Conservation (phyloP, 345 rosid species). For the Brassica carinata region DNA sequence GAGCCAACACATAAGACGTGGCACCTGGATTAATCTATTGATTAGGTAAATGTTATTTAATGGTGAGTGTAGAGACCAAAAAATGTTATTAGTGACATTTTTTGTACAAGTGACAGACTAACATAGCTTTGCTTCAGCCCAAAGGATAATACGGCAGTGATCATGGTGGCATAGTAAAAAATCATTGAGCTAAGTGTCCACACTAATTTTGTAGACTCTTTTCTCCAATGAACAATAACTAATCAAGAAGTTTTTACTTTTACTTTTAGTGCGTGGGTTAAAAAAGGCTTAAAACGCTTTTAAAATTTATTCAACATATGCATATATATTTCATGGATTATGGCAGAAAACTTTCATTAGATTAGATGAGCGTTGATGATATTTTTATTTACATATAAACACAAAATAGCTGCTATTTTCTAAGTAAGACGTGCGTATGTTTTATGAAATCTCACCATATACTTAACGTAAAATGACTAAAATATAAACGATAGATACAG, state of each 20-base stretch:
- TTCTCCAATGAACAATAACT: background rate
- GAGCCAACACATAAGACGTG: constrained; percentile 44
- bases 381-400: no score
- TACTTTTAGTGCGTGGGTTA: background rate
- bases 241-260: background rate
- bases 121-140: background rate
- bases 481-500: background rate
- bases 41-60: constrained; percentile 17
- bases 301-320: background rate
- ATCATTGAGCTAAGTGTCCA: background rate
- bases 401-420: background rate
- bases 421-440: background rate
- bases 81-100: constrained; percentile 2
- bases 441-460: background rate
- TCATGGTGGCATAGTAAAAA: background rate
- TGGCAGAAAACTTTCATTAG: background rate
- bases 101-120: background rate
- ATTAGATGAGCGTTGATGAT: background rate
- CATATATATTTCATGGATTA: background rate
- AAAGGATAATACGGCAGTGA: background rate
- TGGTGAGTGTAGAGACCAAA: background rate
- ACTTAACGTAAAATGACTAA: background rate
- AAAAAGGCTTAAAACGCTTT: background rate
- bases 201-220: background rate
- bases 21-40: constrained; percentile 27